A percentile compares a stretch with the other conserved stretches of the same genome.
Evolutionary conservation across 2,329 filamentous ascomycete genomes (phyloP).

Genomic region (Aspergillus fumigatiaffinis): DNA sequence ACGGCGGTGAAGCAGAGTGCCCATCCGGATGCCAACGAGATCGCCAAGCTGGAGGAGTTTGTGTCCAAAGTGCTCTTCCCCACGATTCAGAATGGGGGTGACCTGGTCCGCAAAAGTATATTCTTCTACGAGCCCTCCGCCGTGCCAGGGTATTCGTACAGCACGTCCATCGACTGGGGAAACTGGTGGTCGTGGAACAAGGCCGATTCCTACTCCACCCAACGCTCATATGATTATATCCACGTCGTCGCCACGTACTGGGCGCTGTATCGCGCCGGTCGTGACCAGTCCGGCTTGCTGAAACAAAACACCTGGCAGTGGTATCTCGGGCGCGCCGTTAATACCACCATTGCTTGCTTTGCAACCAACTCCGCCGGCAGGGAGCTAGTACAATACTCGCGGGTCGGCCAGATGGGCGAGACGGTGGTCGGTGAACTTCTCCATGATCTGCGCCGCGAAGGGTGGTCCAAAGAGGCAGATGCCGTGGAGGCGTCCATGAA

Average conservation of each 20-base stretch:
- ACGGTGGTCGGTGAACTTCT: slow-evolving; percentile 55
- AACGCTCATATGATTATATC: slow-evolving; percentile 58
- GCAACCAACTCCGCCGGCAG: slow-evolving; percentile 39
- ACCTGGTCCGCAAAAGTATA: slow-evolving; percentile 51
- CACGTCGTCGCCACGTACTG: slow-evolving; percentile 56
- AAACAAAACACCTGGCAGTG: slow-evolving; percentile 47
- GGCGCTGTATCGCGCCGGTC: slow-evolving; percentile 53
- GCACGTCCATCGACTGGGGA: slow-evolving; percentile 44
- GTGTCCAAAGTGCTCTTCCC: slow-evolving; percentile 50
- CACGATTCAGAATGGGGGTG: slow-evolving; percentile 46
- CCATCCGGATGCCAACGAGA: slow-evolving; percentile 48
- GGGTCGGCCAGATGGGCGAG: slow-evolving; percentile 54
- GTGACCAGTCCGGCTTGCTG: slow-evolving; percentile 46
- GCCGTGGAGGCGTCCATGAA: slow-evolving; percentile 47
- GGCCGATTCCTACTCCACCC: slow-evolving; percentile 42
- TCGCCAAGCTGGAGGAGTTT: slow-evolving; percentile 53
- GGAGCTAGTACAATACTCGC: slow-evolving; percentile 22
- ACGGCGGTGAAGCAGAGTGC: slow-evolving; percentile 53
- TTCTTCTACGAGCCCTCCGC: slow-evolving; percentile 54
- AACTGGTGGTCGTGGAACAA: slow-evolving; percentile 53
- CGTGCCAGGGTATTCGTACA: slow-evolving; percentile 45
- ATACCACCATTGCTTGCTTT: slow-evolving; percentile 39
- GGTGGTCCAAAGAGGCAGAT: slow-evolving; percentile 36
- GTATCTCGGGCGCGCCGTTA: slow-evolving; percentile 55
- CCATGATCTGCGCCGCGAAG: slow-evolving; percentile 49